These are phyloP conservation scores for Kodamaea laetipori DNA, from an alignment of 805 yeast genomes.

Conservation along the genomic window DNA sequence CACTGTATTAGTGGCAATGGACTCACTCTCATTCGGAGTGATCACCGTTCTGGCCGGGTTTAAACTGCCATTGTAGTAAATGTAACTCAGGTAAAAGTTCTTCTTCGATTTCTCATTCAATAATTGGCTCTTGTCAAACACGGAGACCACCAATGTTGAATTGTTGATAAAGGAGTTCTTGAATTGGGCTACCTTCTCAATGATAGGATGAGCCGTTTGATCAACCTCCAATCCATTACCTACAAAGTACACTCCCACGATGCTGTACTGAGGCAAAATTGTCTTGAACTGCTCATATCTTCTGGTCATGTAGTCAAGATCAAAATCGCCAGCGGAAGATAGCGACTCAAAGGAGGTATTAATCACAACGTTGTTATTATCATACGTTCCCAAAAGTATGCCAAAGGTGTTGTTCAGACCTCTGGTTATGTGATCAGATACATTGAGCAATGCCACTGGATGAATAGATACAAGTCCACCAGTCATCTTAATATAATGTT, in stretches of 20 bases:
- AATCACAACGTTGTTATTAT: conserved; percentile 17
- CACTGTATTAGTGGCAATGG: conserved; percentile 35
- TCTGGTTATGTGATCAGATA: conserved; percentile 34
- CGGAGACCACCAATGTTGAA: conserved; percentile 1
- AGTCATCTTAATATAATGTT: not conserved
- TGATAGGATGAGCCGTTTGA: not conserved
- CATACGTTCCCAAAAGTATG: conserved; percentile 28
- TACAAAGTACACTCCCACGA: conserved; percentile 36
- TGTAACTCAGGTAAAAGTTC: conserved; percentile 6
- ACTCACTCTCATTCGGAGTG: conserved; percentile 33
- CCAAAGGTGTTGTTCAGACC: conserved; percentile 25
- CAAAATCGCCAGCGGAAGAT: conserved; percentile 20
- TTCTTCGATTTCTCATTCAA: not conserved
- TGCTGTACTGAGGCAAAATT: conserved; percentile 27
- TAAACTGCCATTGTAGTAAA: not conserved
- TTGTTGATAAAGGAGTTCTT: not conserved
- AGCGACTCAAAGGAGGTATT: conserved; percentile 35
- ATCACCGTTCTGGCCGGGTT: conserved; percentile 19
- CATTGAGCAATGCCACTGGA: conserved; percentile 32
- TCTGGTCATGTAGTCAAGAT: conserved; percentile 26
- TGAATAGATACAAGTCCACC: conserved; percentile 13
- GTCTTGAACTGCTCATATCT: conserved; percentile 31
- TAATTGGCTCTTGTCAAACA: conserved; percentile 1
- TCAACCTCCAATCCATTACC: conserved; percentile 2
- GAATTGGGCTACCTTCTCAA: conserved; percentile 6